These are phyloP conservation scores for Aspergillus pseudotamarii DNA, from an alignment of 2,329 filamentous ascomycete genomes.

Conservation along the genomic window DNA sequence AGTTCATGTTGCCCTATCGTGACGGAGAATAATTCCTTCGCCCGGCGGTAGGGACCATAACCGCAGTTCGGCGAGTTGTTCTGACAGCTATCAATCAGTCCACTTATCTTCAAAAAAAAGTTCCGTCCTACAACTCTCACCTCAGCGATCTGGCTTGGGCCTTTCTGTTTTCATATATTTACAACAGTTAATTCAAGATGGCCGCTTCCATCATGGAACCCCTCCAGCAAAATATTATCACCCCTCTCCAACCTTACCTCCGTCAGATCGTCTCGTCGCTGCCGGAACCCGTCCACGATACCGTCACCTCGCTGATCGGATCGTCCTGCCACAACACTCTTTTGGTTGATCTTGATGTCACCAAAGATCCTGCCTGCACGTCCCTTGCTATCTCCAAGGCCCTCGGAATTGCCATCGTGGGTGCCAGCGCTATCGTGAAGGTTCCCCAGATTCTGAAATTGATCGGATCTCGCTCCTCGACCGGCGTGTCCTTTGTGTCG, in stretches of 20 bases:
- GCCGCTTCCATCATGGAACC: slow-evolving; percentile 39
- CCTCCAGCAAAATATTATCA: slow-evolving; percentile 43
- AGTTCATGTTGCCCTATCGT: slow-evolving; percentile 24
- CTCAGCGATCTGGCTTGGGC: background rate
- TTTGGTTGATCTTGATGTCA: slow-evolving; percentile 77
- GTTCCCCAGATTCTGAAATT: slow-evolving; percentile 96
- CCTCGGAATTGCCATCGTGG: slow-evolving; percentile 91
- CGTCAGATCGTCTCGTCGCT: slow-evolving; percentile 72
- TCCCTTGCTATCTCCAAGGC: slow-evolving; percentile 91
- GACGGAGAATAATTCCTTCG: slow-evolving; percentile 29
- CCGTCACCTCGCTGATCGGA: slow-evolving; percentile 79
- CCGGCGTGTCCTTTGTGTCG: slow-evolving; percentile 83
- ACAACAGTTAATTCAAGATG: background rate
- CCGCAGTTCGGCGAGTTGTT: slow-evolving; percentile 21
- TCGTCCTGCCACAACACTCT: slow-evolving; percentile 82
- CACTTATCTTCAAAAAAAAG: background rate
- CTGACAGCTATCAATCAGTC: background rate
- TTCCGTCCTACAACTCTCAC: background rate
- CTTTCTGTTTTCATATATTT: slow-evolving; percentile 2
- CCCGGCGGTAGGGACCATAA: slow-evolving; percentile 31
- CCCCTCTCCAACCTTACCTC: slow-evolving; percentile 54
- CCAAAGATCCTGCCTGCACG: slow-evolving; percentile 74
- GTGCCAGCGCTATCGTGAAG: slow-evolving; percentile 88
- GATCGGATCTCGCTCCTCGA: slow-evolving; percentile 74
- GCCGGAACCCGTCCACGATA: slow-evolving; percentile 72